Evolutionary conservation across 257 asterid genomes (phyloP), one percentile per base, ranked within the genome.

Genomic region (Plantago elongata): DNA sequence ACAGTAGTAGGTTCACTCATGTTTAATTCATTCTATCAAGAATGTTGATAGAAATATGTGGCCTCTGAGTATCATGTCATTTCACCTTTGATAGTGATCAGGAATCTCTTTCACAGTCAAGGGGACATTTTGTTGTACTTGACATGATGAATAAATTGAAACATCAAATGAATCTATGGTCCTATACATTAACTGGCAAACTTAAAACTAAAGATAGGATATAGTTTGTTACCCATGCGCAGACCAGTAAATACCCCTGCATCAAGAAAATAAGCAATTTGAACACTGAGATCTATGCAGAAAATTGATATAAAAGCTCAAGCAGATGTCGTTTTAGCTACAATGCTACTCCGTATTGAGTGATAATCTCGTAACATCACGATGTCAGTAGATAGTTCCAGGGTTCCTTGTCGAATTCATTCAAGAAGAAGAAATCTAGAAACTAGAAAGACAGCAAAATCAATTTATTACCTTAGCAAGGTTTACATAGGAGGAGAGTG

Each of bases 181-280:
- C 40, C 8, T 34, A 34, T 34, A 34, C 8, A 34, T 4, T 34
- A 34, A 34, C 40, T 34, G 45, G 37, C 15, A 45, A 52, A 18
- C 14, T n/a, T 2, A 9, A 12, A 9, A 59, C 50, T 29, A 56
- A 45, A 61, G 54, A n/a, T 9, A 7, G 4, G 27, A 3, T 9
- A 3, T 9, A 4, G 13, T 43, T 56, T 37, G 45, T 77, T 86
- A 91, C 98, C 96, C 96, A 86, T 89, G 74, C 98, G 93, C 81
- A 92, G 67, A 60, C 97, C 98, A 88, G 97, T 54, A 88, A 82
- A 75, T 88, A 92, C 81, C 90, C 81, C 95, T 92, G 89, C 68
- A 70, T 12, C 29, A 58, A n/a, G 4, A 52, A 11, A 52, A 18
- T 7, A 54, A 17, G 16, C 16, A 13, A 54, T 27, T 27, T 42